Evolutionary conservation across 2,329 filamentous ascomycete genomes (phyloP), one percentile per base, ranked within the genome.

Genomic region (Clonostachys solani): DNA sequence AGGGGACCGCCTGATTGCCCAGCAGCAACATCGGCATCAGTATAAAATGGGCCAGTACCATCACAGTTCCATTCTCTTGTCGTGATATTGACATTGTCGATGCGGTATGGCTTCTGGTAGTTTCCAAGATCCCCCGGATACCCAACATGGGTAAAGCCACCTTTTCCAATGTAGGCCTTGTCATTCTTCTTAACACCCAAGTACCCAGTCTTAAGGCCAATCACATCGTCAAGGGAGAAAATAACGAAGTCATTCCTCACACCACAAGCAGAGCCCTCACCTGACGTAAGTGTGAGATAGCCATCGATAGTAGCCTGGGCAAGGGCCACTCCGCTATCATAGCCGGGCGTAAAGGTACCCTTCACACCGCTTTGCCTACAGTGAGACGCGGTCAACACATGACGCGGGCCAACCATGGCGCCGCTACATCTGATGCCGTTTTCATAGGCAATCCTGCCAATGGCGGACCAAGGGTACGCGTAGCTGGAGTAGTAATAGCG

Each of bases 231-330:
- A n/a, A 60, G 52, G 41, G 60, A 48, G 38, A 59, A 48, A 36
- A 61, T 54, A 36, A 57, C 54, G 55, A 57, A 60, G 53, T 61
- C 59, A 15, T 50, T 47, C 49, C 54, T 54, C 45, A 40, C 53
- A 10, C 46, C 50, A 42, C 56, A 59, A 29, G 50, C 33, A 13
- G 41, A 19, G 5, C 46, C 46, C 46, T 42, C 43, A 17, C 44
- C 46, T 16, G 41, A 19, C 12, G 41, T 33, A 36, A 47, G 12
- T 15, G 16, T 29, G 41, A 17, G 17, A 40, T 42, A 47, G 17
- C 44, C 46, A 16, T 6, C 12, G 46, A 18, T 19, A 13, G 41
- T 37, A 15, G 41, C 18, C 34, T 43, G 12, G 18, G 16, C 33
- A 34, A 17, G 17, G 34, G 42, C 40, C 15, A 47, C 46, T 40